A percentile compares a stretch with the other conserved stretches of the same genome.
Conservation (phyloP, 148 eudicot genomes). For the Rheum nobile region DNA sequence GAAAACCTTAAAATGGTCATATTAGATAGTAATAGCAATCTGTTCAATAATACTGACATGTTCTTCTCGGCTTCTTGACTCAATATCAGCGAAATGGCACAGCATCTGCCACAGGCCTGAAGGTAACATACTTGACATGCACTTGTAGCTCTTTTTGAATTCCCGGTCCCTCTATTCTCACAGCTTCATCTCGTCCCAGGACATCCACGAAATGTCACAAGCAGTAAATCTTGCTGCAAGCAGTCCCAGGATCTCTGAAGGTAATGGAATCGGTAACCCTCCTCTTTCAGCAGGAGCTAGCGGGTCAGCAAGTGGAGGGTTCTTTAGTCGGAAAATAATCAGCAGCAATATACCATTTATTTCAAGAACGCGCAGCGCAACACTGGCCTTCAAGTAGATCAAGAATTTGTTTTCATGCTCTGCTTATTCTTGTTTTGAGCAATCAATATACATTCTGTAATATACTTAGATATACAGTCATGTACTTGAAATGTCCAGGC, state of each 20-base stretch:
- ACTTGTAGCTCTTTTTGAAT: not conserved
- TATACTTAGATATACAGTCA: not conserved
- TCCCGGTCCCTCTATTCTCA: not conserved
- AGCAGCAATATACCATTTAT: slow-evolving; percentile 30
- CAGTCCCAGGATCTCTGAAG: slow-evolving; percentile 1
- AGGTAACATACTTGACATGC: not conserved
- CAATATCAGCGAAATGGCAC: slow-evolving; percentile 1
- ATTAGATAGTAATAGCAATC: not conserved
- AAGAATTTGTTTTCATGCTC: not conserved
- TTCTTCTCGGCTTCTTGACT: not conserved
- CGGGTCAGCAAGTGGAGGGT: not conserved
- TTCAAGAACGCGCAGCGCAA: slow-evolving; percentile 47
- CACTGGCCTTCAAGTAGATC: slow-evolving; percentile 34
- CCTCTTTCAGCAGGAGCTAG: slow-evolving; percentile 2
- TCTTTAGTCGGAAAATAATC: not conserved
- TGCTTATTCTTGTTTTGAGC: not conserved
- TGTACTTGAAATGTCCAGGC: not conserved
- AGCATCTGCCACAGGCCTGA: slow-evolving; percentile 4
- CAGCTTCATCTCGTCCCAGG: not conserved
- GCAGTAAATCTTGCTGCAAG: not conserved
- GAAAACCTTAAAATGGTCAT: not conserved
- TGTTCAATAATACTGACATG: not conserved
- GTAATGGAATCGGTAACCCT: not conserved
- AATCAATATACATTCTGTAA: not conserved
- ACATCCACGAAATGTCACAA: not conserved